These are phyloP conservation scores for Pestalotiopsis sp. DNA, from an alignment of 2,329 filamentous ascomycete species.

Conservation along the genomic window DNA sequence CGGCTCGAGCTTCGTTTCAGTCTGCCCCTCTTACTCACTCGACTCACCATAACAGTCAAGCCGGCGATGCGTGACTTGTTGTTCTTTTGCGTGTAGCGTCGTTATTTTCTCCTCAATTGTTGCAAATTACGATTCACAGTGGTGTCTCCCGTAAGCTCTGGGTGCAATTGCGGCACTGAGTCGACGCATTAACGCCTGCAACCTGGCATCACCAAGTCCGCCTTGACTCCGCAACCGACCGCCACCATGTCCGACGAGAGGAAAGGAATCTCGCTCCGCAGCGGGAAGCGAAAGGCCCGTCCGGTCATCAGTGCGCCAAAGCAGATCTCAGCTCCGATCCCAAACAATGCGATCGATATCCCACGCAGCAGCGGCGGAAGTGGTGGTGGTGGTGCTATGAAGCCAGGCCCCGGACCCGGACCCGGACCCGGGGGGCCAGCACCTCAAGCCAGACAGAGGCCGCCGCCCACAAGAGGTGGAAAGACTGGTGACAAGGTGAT, in stretches of 20 bases:
- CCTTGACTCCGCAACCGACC: background rate
- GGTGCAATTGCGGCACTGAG: background rate
- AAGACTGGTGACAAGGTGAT: slow-evolving; percentile 87
- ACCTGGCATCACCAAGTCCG: background rate
- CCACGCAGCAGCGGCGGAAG: slow-evolving; percentile 33
- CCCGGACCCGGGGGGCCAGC: slow-evolving; percentile 1
- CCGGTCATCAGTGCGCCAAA: slow-evolving; percentile 64
- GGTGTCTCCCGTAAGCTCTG: background rate
- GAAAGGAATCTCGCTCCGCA: slow-evolving; percentile 65
- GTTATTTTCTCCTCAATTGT: background rate
- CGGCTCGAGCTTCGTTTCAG: background rate
- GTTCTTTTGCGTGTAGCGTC: background rate
- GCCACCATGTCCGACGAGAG: slow-evolving; percentile 62
- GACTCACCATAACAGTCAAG: background rate
- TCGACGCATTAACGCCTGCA: background rate
- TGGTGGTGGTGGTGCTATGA: too few relatives aligned
- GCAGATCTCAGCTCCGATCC: slow-evolving; percentile 65
- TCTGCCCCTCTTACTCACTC: background rate
- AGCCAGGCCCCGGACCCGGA: background rate
- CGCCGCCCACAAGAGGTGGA: slow-evolving; percentile 54
- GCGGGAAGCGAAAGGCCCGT: slow-evolving; percentile 63
- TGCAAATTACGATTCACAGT: background rate
- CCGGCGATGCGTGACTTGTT: background rate
- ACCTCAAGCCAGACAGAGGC: slow-evolving; percentile 42
- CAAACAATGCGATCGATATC: slow-evolving; percentile 47